Conservation (phyloP, 305 asterid genomes). For the Solanum chacoense region DNA sequence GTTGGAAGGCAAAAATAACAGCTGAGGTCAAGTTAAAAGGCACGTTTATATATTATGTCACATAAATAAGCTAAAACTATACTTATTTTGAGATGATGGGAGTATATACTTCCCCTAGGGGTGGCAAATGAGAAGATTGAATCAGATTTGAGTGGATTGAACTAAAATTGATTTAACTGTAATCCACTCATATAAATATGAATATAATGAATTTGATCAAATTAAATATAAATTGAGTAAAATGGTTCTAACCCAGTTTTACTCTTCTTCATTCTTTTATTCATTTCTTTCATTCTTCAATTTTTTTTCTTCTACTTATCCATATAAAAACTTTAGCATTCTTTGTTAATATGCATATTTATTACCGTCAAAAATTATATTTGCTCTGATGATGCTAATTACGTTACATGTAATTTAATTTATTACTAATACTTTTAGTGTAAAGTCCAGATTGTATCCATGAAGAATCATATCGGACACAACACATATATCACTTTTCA, state of each 20-base stretch:
- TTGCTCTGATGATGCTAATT: neutral
- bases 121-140: neutral
- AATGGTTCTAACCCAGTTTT: neutral
- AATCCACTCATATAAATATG: neutral
- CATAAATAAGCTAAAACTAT: neutral
- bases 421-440: neutral
- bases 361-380: too few relatives aligned
- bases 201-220: neutral
- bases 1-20: neutral
- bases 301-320: neutral
- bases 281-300: neutral
- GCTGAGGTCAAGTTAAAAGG: neutral
- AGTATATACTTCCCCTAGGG: neutral
- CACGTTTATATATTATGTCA: neutral
- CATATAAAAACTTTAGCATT: accelerated
- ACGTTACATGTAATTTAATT: neutral
- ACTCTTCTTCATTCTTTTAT: neutral
- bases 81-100: accelerated
- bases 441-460: neutral
- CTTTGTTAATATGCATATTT: neutral
- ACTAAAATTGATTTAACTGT: neutral
- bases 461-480: neutral
- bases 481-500: neutral
- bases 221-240: too few relatives aligned
- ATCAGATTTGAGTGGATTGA: neutral